Conservation (phyloP, 2,329 filamentous ascomycete genomes). For the Colletotrichum navitas region DNA sequence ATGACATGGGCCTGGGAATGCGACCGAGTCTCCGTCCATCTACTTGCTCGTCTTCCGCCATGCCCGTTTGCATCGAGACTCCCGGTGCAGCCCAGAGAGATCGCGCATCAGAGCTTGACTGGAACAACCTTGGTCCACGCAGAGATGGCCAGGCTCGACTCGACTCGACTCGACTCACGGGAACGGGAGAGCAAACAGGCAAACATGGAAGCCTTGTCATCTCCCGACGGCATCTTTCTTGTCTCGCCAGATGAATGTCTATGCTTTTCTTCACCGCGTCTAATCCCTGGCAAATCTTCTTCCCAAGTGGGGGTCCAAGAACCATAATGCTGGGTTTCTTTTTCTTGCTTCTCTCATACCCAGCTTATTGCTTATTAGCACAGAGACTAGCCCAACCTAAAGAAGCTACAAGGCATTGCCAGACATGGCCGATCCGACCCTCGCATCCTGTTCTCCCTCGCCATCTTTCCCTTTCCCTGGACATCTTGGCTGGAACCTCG, state of each 20-base stretch:
- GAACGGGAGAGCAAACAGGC: slow-evolving; percentile 3
- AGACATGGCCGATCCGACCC: neutral
- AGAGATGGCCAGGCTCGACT: neutral
- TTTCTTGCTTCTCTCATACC: slow-evolving; percentile 33
- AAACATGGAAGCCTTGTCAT: neutral
- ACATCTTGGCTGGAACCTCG: slow-evolving; percentile 21
- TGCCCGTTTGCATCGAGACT: neutral
- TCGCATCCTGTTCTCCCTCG: slow-evolving; percentile 28
- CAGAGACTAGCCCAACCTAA: neutral
- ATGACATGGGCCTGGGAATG: slow-evolving; percentile 34
- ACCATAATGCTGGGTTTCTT: slow-evolving; percentile 39
- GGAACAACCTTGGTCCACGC: neutral
- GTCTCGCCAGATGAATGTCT: slow-evolving; percentile 8
- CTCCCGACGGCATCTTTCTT: slow-evolving; percentile 7
- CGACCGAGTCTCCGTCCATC: neutral
- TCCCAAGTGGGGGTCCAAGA: slow-evolving; percentile 25
- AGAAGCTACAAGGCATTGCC: neutral
- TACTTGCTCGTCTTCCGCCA: neutral
- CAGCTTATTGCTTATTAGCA: slow-evolving; percentile 31
- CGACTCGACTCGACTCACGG: neutral
- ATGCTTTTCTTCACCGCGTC: slow-evolving; percentile 29
- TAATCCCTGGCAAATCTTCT: slow-evolving; percentile 17
- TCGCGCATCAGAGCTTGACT: neutral
- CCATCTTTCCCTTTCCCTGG: slow-evolving; percentile 1
- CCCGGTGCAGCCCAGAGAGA: neutral